phyloP scores from a whole-genome alignment of 1,284 basidiomycete species.

The Leccinum variabile region DNA sequence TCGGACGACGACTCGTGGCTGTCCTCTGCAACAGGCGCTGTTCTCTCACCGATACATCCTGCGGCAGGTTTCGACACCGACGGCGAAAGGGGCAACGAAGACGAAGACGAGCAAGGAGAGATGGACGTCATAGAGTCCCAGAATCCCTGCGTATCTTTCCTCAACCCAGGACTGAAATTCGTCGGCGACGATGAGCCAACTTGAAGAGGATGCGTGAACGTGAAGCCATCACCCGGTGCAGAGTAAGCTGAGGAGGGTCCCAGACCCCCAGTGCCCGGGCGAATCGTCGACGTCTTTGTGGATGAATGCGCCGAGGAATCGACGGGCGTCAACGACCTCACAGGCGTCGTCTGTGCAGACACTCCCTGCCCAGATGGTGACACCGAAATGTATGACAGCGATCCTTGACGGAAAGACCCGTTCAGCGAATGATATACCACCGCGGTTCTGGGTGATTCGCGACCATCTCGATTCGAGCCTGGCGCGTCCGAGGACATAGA shows the following conservation, averaged over 20 bases:
- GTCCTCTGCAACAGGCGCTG: background rate
- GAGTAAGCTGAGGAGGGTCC: background rate
- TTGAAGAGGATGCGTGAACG: constrained; percentile 5
- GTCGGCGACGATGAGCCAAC: constrained; percentile 13
- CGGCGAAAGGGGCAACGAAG: constrained; percentile 22
- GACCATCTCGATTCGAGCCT: constrained; percentile 1
- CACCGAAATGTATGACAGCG: background rate
- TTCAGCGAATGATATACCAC: constrained; percentile 29
- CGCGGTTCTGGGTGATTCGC: constrained; percentile 10
- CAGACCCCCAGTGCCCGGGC: background rate
- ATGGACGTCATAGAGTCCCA: constrained; percentile 27
- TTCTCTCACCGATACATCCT: constrained; percentile 11
- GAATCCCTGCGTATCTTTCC: constrained; percentile 32
- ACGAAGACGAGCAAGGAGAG: constrained; percentile 27
- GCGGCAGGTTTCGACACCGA: constrained; percentile 7
- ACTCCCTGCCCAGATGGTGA: constrained; percentile 1
- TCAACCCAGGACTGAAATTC: constrained; percentile 16
- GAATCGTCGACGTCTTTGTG: background rate
- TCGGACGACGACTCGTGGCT: background rate
- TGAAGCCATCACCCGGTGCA: constrained; percentile 6
- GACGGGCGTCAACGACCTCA: constrained; percentile 6
- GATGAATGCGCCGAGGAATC: constrained; percentile 5
- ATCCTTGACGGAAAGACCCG: constrained; percentile 24
- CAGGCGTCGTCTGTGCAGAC: constrained; percentile 19
- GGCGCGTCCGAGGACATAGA: constrained; percentile 3